Conservation (phyloP, 129 eudicot species). For the Apium graveolens region DNA sequence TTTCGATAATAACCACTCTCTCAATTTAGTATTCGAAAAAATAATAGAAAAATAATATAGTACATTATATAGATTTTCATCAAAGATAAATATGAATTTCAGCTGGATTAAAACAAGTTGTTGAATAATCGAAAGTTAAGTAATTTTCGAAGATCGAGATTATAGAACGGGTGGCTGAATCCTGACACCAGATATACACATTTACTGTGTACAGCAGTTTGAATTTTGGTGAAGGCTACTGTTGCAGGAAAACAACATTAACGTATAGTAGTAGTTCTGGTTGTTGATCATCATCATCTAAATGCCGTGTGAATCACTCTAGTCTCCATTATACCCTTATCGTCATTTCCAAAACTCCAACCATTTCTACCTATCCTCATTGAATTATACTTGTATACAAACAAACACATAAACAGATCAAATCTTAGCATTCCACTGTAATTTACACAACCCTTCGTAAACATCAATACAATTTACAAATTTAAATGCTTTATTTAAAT, state of each 20-base stretch:
- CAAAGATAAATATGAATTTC: too few species aligned
- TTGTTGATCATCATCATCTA: background rate
- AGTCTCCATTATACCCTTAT: background rate
- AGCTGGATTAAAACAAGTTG: too few species aligned
- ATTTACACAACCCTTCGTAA: background rate
- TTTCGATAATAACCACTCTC: too few species aligned
- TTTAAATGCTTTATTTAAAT: background rate
- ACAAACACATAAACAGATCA: background rate
- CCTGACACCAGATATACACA: background rate
- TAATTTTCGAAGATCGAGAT: too few species aligned
- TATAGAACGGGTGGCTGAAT: too few species aligned
- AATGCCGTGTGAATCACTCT: slow-evolving; percentile 28
- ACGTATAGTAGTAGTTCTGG: background rate
- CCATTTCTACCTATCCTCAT: slow-evolving; percentile 5
- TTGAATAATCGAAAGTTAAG: too few species aligned
- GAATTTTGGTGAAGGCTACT: background rate
- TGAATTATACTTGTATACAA: background rate
- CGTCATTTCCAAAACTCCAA: slow-evolving; percentile 21
- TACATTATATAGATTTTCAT: too few species aligned
- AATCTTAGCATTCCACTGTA: background rate
- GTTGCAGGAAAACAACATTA: background rate
- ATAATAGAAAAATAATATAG: too few species aligned
- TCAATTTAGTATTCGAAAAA: too few species aligned
- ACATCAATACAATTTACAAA: background rate
- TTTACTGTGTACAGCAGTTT: background rate